These are phyloP conservation scores for Hypoxylon sp. DNA, from an alignment of 2,329 filamentous ascomycete genomes.

Conservation along the genomic window DNA sequence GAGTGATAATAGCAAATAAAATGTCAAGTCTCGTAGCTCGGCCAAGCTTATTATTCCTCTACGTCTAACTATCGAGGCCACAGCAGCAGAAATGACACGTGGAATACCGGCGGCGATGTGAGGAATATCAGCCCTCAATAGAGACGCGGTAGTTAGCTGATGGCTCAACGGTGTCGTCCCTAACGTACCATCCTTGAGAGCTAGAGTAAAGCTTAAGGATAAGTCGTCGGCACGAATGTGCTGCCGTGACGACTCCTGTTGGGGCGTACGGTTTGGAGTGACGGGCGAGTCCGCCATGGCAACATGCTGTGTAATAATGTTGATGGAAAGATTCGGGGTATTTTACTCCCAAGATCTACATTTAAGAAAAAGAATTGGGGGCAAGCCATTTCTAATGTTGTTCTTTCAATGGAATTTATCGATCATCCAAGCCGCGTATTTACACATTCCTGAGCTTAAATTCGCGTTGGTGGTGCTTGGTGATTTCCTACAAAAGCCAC, in stretches of 20 bases:
- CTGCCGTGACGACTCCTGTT: slow-evolving; percentile 8
- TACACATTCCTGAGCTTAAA: slow-evolving; percentile 29
- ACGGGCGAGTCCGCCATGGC: slow-evolving; percentile 26
- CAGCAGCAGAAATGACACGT: slow-evolving; percentile 33
- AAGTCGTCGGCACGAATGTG: slow-evolving; percentile 5
- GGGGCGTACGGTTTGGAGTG: slow-evolving; percentile 2
- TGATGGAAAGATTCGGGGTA: background rate
- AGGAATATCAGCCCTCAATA: slow-evolving; percentile 42
- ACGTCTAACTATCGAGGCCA: slow-evolving; percentile 12
- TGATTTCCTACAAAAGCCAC: slow-evolving; percentile 7
- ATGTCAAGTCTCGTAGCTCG: slow-evolving; percentile 22
- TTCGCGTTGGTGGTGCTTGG: slow-evolving; percentile 6
- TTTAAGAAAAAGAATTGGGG: background rate
- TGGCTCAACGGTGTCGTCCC: slow-evolving; percentile 48
- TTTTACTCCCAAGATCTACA: background rate
- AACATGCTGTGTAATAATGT: slow-evolving; percentile 18
- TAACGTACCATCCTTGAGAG: slow-evolving; percentile 43
- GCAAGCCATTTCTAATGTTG: slow-evolving; percentile 1
- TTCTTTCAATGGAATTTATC: slow-evolving; percentile 21
- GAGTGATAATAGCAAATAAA: slow-evolving; percentile 42
- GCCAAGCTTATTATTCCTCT: slow-evolving; percentile 24
- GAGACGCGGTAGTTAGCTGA: slow-evolving; percentile 36
- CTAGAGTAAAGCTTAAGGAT: slow-evolving; percentile 43
- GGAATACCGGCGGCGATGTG: slow-evolving; percentile 35
- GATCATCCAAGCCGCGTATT: slow-evolving; percentile 17